phyloP scores from a whole-genome alignment of 2,329 filamentous ascomycete genomes.

The Scedosporium minutisporum region DNA sequence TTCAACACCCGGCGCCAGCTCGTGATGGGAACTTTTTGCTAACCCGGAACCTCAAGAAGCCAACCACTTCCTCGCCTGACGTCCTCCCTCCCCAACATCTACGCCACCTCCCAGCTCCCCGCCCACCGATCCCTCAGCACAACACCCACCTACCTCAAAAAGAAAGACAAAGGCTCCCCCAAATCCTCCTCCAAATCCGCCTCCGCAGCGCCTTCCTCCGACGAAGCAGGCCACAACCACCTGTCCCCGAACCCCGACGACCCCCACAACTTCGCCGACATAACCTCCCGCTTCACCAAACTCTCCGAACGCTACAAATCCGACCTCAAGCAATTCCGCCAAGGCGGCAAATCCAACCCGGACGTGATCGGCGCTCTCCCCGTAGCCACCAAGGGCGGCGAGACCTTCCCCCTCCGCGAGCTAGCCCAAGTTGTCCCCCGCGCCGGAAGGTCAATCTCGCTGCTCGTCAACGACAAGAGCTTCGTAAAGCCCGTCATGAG shows the following conservation, averaged over 20 bases:
- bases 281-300: conserved; percentile 31
- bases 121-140: conserved; percentile 20
- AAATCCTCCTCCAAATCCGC: conserved; percentile 11
- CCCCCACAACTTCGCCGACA: conserved; percentile 39
- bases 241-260: conserved; percentile 27
- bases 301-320: conserved; percentile 32
- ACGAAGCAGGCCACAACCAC: conserved; percentile 13
- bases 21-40: not conserved
- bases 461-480: conserved; percentile 30
- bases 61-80: not conserved
- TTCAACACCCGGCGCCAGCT: too few relatives aligned
- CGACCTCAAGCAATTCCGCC: conserved; percentile 25
- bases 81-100: not conserved
- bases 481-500: conserved; percentile 46
- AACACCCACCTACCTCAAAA: conserved; percentile 23
- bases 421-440: conserved; percentile 44
- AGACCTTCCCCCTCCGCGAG: conserved; percentile 40
- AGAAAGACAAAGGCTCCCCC: conserved; percentile 15
- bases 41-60: not conserved
- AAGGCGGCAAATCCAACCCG: conserved; percentile 43
- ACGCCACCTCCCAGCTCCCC: not conserved
- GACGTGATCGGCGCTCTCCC: conserved; percentile 35
- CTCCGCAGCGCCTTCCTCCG: conserved; percentile 12
- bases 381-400: conserved; percentile 21
- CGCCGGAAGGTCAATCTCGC: conserved; percentile 27